Conservation (phyloP, 2,329 filamentous ascomycete species). For the Cladobotryum protrusum region DNA sequence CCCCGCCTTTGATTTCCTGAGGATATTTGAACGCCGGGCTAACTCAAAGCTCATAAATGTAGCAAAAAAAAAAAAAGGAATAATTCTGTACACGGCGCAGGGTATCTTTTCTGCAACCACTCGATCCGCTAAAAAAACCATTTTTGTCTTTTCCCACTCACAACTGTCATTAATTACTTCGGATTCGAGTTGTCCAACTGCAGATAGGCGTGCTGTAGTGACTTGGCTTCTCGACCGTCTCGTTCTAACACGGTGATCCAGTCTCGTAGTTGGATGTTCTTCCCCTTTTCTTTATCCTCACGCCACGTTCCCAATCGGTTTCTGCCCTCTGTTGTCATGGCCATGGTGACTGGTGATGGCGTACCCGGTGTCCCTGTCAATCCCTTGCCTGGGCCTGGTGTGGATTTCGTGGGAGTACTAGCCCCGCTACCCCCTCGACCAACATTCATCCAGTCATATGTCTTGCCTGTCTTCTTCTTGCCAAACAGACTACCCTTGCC, state of each 20-base stretch:
- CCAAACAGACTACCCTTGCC: conserved; percentile 51
- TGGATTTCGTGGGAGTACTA: conserved; percentile 42
- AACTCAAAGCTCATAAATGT: conserved; percentile 16
- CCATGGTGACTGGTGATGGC: conserved; percentile 25
- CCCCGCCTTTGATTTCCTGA: background rate
- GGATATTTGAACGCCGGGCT: conserved; percentile 15
- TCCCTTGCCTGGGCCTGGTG: conserved; percentile 28
- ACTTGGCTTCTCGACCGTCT: conserved; percentile 62
- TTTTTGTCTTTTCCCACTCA: conserved; percentile 15
- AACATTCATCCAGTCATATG: conserved; percentile 69
- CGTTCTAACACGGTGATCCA: conserved; percentile 72
- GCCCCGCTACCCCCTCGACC: conserved; percentile 45
- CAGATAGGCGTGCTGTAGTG: conserved; percentile 53
- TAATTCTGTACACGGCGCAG: conserved; percentile 20
- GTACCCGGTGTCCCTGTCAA: conserved; percentile 26
- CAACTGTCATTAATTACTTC: conserved; percentile 24
- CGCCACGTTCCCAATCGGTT: conserved; percentile 67
- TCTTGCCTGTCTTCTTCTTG: conserved; percentile 58
- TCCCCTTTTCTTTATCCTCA: conserved; percentile 71
- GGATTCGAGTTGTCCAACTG: conserved; percentile 45
- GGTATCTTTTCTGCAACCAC: conserved; percentile 23
- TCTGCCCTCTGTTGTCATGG: conserved; percentile 51
- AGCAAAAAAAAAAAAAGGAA: conserved; percentile 21
- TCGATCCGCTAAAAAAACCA: conserved; percentile 1
- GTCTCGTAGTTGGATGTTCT: conserved; percentile 77